phyloP scores from a whole-genome alignment of 306 rosid genomes.

The Herpetospermum pedunculosum region DNA sequence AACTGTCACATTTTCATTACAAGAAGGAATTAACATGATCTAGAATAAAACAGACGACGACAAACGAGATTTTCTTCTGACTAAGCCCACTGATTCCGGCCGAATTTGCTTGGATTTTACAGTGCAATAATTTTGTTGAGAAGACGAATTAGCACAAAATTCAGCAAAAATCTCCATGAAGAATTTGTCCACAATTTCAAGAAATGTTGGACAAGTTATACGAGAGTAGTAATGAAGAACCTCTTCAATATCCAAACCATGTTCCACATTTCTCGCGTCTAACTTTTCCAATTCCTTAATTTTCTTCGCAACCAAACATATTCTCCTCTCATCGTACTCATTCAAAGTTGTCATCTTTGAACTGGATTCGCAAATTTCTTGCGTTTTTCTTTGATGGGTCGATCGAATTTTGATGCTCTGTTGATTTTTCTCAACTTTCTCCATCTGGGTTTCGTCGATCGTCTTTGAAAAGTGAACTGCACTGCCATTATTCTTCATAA shows the following conservation, averaged over 20 bases:
- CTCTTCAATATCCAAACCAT: conserved; percentile 77
- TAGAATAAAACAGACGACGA: not conserved
- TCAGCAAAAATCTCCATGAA: conserved; percentile 61
- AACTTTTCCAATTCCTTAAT: conserved; percentile 67
- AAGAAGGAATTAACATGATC: not conserved
- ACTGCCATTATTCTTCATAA: not conserved
- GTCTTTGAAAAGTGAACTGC: not conserved
- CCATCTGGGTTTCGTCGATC: not conserved
- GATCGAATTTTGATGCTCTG: conserved; percentile 11
- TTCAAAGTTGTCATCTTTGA: not conserved
- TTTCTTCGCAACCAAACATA: conserved; percentile 44
- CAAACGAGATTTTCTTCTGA: conserved; percentile 12
- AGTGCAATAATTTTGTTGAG: conserved; percentile 24
- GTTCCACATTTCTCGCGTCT: conserved; percentile 60
- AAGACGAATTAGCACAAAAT: conserved; percentile 27
- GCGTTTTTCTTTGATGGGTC: conserved; percentile 14
- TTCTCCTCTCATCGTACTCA: conserved; percentile 9
- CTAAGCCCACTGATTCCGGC: conserved; percentile 21
- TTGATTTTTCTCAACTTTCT: conserved; percentile 15
- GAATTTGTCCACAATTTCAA: conserved; percentile 75
- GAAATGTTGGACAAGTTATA: conserved; percentile 65
- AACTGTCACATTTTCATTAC: not conserved
- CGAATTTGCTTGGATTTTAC: conserved; percentile 24
- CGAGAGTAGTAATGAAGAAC: conserved; percentile 78
- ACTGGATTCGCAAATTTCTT: conserved; percentile 11